These are phyloP conservation scores for Ceratobasidium sp. DNA, from an alignment of 1,284 basidiomycete species.

Conservation along the genomic window DNA sequence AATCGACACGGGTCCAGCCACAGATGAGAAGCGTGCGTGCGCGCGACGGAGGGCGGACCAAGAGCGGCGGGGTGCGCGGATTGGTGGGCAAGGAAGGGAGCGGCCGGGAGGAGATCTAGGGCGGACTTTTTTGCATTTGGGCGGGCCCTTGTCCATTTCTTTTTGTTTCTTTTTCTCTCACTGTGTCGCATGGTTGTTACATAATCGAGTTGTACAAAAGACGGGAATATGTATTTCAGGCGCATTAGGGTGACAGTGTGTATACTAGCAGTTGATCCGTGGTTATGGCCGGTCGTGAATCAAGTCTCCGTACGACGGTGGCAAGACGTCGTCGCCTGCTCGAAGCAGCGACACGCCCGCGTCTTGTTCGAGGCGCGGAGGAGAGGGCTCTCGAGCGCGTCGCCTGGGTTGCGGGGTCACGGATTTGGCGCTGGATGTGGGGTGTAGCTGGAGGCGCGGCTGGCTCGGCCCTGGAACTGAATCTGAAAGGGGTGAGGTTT, in stretches of 20 bases:
- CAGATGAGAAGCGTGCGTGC: constrained; percentile 71
- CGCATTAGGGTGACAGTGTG: not conserved
- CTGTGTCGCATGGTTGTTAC: constrained; percentile 16
- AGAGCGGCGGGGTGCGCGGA: constrained; percentile 70
- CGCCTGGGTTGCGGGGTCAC: not conserved
- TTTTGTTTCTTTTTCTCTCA: not conserved
- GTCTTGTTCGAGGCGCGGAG: constrained; percentile 28
- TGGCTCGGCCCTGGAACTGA: not conserved
- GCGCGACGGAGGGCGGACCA: constrained; percentile 76
- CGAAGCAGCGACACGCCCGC: constrained; percentile 32
- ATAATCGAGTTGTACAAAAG: constrained; percentile 38
- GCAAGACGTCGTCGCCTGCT: constrained; percentile 11
- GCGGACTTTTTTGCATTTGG: constrained; percentile 7
- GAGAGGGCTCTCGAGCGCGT: constrained; percentile 11
- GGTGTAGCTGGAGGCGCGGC: not conserved
- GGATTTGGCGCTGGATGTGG: not conserved
- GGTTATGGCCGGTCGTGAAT: not conserved
- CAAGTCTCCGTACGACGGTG: not conserved
- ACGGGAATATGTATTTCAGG: constrained; percentile 5
- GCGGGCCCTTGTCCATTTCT: constrained; percentile 8
- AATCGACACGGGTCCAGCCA: constrained; percentile 23
- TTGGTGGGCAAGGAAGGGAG: constrained; percentile 37
- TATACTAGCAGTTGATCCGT: not conserved
- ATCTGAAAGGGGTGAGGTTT: not conserved
- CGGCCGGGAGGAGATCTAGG: constrained; percentile 10